Conservation (phyloP, 1,139 yeast genomes). For the Candida glucosophila region DNA sequence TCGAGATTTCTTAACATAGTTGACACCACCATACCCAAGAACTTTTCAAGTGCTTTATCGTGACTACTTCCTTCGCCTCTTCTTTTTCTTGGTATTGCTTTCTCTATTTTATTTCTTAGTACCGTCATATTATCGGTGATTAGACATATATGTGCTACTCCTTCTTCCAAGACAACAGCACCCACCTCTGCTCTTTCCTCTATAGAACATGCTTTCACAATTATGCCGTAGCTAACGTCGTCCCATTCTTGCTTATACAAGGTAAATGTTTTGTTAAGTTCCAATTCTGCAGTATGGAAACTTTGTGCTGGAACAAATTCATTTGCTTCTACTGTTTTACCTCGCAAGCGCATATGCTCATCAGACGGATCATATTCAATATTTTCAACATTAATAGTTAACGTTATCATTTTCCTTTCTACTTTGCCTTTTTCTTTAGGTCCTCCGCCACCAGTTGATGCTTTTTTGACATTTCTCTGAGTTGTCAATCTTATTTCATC, state of each 20-base stretch:
- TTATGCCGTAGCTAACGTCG: constrained; percentile 53
- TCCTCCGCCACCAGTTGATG: constrained; percentile 17
- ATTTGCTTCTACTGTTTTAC: constrained; percentile 64
- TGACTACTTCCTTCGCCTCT: constrained; percentile 61
- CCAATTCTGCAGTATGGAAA: constrained; percentile 81
- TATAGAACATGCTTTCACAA: constrained; percentile 64
- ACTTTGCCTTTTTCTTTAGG: constrained; percentile 39
- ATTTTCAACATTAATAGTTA: constrained; percentile 54
- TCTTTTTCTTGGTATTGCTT: constrained; percentile 76
- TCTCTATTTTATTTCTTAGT: constrained; percentile 70
- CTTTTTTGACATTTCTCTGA: constrained; percentile 51
- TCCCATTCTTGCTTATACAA: constrained; percentile 78
- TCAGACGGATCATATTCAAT: constrained; percentile 76
- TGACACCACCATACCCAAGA: constrained; percentile 54
- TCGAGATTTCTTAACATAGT: constrained; percentile 65
- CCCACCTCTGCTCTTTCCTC: constrained; percentile 87
- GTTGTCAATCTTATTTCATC: constrained; percentile 71
- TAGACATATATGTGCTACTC: constrained; percentile 86
- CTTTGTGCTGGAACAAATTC: constrained; percentile 80
- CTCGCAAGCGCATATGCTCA: constrained; percentile 70
- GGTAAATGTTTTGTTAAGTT: constrained; percentile 59
- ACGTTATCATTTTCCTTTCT: constrained; percentile 49
- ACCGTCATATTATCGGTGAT: constrained; percentile 87
- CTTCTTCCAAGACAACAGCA: constrained; percentile 90
- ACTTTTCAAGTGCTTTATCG: constrained; percentile 71